These are phyloP conservation scores for Tetrastigma voinierianum DNA, from an alignment of 164 flowering plant species.

Conservation along the genomic window DNA sequence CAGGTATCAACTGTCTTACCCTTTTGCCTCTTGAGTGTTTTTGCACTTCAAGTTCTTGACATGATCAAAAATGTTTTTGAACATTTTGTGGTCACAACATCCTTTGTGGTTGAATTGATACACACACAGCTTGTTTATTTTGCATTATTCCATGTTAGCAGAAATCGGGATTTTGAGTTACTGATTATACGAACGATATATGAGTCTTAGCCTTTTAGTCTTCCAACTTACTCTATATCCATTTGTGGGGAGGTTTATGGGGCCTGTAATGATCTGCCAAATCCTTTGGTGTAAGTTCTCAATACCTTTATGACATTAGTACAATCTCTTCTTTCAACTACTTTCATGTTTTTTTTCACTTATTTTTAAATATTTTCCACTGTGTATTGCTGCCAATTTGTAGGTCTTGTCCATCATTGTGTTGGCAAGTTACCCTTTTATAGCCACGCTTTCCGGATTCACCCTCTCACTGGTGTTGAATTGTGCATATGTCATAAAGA, in stretches of 20 bases:
- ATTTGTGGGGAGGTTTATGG: constrained; percentile 26
- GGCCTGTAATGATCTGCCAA: constrained; percentile 23
- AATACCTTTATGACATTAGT: not conserved
- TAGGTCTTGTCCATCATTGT: constrained; percentile 37
- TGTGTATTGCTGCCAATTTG: not conserved
- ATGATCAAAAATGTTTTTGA: too few species aligned
- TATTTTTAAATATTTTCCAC: not conserved
- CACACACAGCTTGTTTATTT: too few species aligned
- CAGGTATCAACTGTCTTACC: too few species aligned
- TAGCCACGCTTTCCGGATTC: constrained; percentile 33
- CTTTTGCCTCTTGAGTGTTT: too few species aligned
- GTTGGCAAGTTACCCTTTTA: constrained; percentile 32
- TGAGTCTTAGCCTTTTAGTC: constrained; percentile 36
- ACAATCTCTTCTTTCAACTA: not conserved
- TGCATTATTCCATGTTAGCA: too few species aligned
- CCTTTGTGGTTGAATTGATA: too few species aligned
- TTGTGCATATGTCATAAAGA: constrained; percentile 34
- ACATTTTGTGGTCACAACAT: too few species aligned
- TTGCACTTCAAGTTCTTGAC: too few species aligned
- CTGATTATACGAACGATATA: constrained; percentile 1
- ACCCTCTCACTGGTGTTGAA: constrained; percentile 26
- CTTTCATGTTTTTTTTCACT: not conserved
- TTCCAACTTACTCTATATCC: constrained; percentile 34
- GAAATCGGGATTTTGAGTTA: not conserved
- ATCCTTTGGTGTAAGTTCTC: constrained; percentile 28